These are phyloP conservation scores for Trypanosoma mega DNA, from an alignment of 208 protist genomes.

Conservation along the genomic window DNA sequence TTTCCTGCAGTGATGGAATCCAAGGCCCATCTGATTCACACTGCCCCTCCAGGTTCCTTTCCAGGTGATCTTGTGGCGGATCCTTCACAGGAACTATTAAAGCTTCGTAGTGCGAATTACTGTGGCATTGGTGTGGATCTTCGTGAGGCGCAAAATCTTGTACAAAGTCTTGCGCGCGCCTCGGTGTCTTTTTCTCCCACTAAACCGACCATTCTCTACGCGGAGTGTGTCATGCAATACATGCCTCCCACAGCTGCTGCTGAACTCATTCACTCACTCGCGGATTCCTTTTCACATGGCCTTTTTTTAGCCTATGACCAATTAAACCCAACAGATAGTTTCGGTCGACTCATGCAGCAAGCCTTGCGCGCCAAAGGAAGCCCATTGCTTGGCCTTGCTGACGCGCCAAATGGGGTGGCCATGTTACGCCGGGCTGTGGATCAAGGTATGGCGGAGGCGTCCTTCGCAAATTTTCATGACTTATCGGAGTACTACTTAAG, in stretches of 20 bases:
- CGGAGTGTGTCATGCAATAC: constrained; percentile 93
- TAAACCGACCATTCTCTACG: constrained; percentile 80
- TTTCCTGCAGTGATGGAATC: constrained; percentile 76
- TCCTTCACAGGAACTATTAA: constrained; percentile 10
- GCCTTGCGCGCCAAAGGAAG: constrained; percentile 68
- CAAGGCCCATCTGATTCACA: constrained; percentile 67
- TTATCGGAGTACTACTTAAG: constrained; percentile 57
- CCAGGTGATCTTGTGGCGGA: constrained; percentile 33
- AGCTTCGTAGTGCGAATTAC: constrained; percentile 41
- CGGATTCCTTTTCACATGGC: constrained; percentile 46
- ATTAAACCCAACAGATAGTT: constrained; percentile 73
- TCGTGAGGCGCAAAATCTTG: constrained; percentile 44
- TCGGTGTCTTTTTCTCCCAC: constrained; percentile 35
- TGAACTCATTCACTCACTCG: constrained; percentile 52
- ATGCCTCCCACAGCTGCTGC: constrained; percentile 61
- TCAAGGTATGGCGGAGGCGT: constrained; percentile 50
- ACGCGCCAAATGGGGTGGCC: constrained; percentile 31
- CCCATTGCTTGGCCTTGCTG: constrained; percentile 69
- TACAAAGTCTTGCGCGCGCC: constrained; percentile 24
- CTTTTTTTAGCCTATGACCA: constrained; percentile 86
- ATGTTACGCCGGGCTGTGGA: constrained; percentile 53
- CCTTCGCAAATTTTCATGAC: constrained; percentile 82
- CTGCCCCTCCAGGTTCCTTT: constrained; percentile 55
- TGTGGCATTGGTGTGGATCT: constrained; percentile 75
- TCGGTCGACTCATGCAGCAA: constrained; percentile 75